Evolutionary conservation across 2,329 filamentous ascomycete species (phyloP).

Genomic region (Colletotrichum sp.): DNA sequence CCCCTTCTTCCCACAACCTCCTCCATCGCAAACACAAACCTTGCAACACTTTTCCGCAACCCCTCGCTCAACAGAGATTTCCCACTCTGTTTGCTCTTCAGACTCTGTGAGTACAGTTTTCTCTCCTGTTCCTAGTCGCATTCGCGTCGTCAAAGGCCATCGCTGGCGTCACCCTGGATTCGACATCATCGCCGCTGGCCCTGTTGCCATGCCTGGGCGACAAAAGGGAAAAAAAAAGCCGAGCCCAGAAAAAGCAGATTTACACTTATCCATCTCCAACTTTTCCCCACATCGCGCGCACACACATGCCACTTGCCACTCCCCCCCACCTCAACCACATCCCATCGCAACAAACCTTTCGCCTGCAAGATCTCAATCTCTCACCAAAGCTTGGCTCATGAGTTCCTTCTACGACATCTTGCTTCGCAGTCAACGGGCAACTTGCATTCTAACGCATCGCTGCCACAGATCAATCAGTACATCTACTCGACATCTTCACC

Average conservation of each 20-base stretch:
- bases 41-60: slow-evolving; percentile 6
- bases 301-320: slow-evolving; percentile 24
- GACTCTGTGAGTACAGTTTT: not conserved
- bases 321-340: slow-evolving; percentile 7
- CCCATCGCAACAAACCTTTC: slow-evolving; percentile 3
- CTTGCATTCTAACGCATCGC: not conserved
- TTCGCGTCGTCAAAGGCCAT: not conserved
- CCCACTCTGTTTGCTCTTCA: not conserved
- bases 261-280: slow-evolving; percentile 17
- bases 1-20: slow-evolving; percentile 18
- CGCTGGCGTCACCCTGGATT: not conserved
- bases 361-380: not conserved
- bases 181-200: not conserved
- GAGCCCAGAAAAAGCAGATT: not conserved
- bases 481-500: not conserved
- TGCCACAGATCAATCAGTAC: slow-evolving; percentile 1
- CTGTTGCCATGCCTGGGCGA: not conserved
- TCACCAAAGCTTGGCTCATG: slow-evolving; percentile 9
- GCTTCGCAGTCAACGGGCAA: not conserved
- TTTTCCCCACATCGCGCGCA: slow-evolving; percentile 21
- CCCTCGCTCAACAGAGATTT: slow-evolving; percentile 16
- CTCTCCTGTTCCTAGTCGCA: not conserved
- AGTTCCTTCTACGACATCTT: not conserved
- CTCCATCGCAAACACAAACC: slow-evolving; percentile 8
- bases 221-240: not conserved